Evolutionary conservation across 2,329 filamentous ascomycete genomes (phyloP), one percentile per base, ranked within the genome.

Genomic region (Emydomyces testavorans): DNA sequence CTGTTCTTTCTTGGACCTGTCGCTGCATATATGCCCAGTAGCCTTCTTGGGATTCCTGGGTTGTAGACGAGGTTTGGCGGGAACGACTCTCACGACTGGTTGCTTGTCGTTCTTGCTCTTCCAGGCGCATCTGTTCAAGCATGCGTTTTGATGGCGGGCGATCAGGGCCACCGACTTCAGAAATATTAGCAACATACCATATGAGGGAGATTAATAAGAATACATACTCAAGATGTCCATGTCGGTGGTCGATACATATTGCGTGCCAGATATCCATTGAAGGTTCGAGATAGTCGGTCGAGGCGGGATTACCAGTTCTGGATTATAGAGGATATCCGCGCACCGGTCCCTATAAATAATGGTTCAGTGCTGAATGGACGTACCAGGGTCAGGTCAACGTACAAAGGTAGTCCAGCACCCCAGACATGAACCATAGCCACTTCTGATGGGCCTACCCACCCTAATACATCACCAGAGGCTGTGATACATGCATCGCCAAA

Each of bases 251-350:
- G 86, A 87, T 38, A 98, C 77, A 57, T 93, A 84, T 65, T 95
- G 90, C 1, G 90, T 96, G 3, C 92, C 92, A 0, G 88, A 84
- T 45, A 98, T 87, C 92, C 92, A 98, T 66, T 96, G 88, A 31
- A 98, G 67, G 58, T 93, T 94, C 16, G 85, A 93, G 51, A 98
- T 98, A 0, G 88, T 94, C 1, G 92, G 92, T 1, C 92, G 79
- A 10, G 86, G 75, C 1, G 89, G 90, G 18, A 84, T 75, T 13
- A 76, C 61, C 0, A 85, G 76, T 50, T 84, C 74, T 0, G 85
- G 80, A 61, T 96, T 94, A 65, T 85, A 78, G 2, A 98, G 72
- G 6, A 73, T 78, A 61, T 95, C 89, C n/a, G 78, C 69, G 13
- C 70, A 69, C 36, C 61, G 65, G n/a, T 65, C 63, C 46, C 71